phyloP scores from a whole-genome alignment of 1,284 basidiomycete species.

The Malassezia equina region DNA sequence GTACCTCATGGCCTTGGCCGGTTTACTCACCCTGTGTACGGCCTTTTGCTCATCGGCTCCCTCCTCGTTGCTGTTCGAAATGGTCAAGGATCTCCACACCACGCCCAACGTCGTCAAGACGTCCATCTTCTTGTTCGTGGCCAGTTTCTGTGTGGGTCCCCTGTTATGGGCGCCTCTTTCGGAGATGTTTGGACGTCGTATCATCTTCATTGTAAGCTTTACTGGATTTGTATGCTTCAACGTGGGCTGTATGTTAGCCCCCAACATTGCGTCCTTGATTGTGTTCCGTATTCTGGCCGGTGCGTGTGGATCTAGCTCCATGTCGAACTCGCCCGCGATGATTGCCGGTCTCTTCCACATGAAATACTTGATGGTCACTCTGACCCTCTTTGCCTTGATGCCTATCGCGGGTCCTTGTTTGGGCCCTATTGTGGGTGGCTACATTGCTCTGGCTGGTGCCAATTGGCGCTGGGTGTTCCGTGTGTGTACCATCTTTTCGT shows the following conservation, averaged over 20 bases:
- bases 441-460: constrained; percentile 51
- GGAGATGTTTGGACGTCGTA: constrained; percentile 55
- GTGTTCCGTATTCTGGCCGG: constrained; percentile 63
- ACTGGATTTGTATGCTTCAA: constrained; percentile 59
- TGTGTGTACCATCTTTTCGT: constrained; percentile 60
- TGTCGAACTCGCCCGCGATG: constrained; percentile 53
- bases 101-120: constrained; percentile 57
- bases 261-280: constrained; percentile 58
- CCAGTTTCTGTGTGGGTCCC: constrained; percentile 53
- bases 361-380: constrained; percentile 59
- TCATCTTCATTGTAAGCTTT: constrained; percentile 59
- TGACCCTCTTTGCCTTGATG: constrained; percentile 61
- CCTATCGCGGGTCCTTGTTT: constrained; percentile 64
- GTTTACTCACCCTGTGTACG: constrained; percentile 61
- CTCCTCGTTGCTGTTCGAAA: constrained; percentile 60
- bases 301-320: constrained; percentile 53
- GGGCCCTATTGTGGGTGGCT: constrained; percentile 46
- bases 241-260: constrained; percentile 58
- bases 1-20: constrained; percentile 58
- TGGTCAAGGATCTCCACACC: constrained; percentile 56
- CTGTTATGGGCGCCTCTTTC: constrained; percentile 58
- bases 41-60: constrained; percentile 59
- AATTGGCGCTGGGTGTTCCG: constrained; percentile 67
- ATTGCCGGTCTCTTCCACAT: constrained; percentile 61
- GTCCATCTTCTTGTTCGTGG: constrained; percentile 61